These are phyloP conservation scores for Yarrowia sp. DNA, from an alignment of 805 yeast genomes.

Conservation along the genomic window DNA sequence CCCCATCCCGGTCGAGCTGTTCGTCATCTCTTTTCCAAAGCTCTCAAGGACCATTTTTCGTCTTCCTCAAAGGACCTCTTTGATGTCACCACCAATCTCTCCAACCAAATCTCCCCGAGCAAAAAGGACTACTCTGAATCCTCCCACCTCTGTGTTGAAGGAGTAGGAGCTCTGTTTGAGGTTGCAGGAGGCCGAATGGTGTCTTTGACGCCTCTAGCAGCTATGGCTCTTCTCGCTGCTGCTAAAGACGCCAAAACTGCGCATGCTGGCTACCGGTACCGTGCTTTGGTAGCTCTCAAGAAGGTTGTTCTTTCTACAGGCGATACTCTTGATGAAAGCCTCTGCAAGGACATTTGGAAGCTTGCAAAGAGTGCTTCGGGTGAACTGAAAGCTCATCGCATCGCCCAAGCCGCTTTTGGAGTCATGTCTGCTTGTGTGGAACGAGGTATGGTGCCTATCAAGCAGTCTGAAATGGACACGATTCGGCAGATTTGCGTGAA, in stretches of 20 bases:
- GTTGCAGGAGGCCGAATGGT: constrained; percentile 37
- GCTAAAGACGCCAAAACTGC: constrained; percentile 32
- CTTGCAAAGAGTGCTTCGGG: constrained; percentile 33
- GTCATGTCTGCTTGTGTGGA: constrained; percentile 35
- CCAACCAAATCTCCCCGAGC: constrained; percentile 11
- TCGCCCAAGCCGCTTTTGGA: constrained; percentile 37
- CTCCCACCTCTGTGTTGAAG: constrained; percentile 35
- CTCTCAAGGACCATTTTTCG: constrained; percentile 16
- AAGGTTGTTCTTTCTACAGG: constrained; percentile 33
- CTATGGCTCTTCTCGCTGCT: constrained; percentile 34
- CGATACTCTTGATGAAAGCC: constrained; percentile 38
- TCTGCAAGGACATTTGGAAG: constrained; percentile 39
- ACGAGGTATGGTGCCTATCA: constrained; percentile 32
- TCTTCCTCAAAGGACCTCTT: constrained; percentile 14
- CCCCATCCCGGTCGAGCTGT: constrained; percentile 12
- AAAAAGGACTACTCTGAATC: constrained; percentile 34
- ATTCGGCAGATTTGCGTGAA: constrained; percentile 33
- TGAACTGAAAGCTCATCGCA: constrained; percentile 36
- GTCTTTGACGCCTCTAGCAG: constrained; percentile 39
- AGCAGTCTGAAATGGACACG: constrained; percentile 36
- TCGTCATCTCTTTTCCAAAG: constrained; percentile 13
- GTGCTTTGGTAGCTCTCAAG: constrained; percentile 33
- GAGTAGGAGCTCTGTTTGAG: constrained; percentile 34
- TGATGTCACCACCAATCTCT: constrained; percentile 10
- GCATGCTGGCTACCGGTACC: constrained; percentile 35